Evolutionary conservation across 495 filamentous ascomycete species (phyloP), one percentile per base, ranked within the genome.

Genomic region (Emericellopsis terricola): DNA sequence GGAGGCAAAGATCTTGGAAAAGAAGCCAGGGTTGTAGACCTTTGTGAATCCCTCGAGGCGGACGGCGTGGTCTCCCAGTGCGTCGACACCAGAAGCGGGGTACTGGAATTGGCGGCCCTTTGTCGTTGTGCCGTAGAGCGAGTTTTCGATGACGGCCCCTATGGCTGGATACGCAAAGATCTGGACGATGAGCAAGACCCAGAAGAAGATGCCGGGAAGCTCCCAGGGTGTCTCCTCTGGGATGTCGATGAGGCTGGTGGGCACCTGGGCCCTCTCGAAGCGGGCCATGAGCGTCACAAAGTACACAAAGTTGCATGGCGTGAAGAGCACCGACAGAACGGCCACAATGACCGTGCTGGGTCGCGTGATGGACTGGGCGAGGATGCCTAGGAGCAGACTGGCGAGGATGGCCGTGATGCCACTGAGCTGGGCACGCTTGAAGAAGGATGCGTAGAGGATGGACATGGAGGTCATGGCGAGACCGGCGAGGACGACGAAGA

Each of bases 261-360:
- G 53, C 29, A 58, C 35, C 18, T 62, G 43, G 32, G 70, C 45
- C 37, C 58, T 52, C 48, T 86, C 77, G 46, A 61, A 82, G 29
- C 77, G 65, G 10, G 80, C 77, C 48, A 83, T 61, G 30, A 64
- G 55, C 6, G 77, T 64, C 26, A 74, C 68, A 49, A 78, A 78
- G 53, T 70, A 81, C 11, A 79, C 71, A 43, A 78, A 83, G 40
- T 75, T 85, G 60, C 76, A 79, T 6, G 81, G 76, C 9, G 78
- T 62, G 45, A 86, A 89, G 3, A 89, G 52, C 4, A 86, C 45
- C 39, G 72, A 66, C 6, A 89, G 60, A 5, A 75, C 55, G 2
- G 60, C 58, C 4, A 81, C 69, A 2, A 69, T 59, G 8, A 54
- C 68, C 11, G 73, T 74, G 15, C 45, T 60, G n/a, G 60, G 56